Base-by-base conservation (phyloP, 2,329 filamentous ascomycete genomes). In the Microcyclospora tardicrescens region DNA sequence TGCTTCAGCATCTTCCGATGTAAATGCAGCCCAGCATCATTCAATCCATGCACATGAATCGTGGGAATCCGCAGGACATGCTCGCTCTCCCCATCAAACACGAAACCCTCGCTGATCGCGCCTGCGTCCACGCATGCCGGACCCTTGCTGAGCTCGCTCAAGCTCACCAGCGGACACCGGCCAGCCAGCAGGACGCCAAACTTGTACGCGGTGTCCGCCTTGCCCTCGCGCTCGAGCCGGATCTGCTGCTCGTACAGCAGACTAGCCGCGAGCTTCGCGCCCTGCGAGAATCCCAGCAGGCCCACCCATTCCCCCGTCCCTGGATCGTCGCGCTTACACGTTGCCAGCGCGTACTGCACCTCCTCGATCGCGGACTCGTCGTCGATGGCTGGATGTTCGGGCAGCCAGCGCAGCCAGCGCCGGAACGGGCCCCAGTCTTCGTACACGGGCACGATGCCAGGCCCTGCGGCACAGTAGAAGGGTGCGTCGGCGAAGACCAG, bases 401-500 rank as follows among this genome's bases (percentile, higher is more conserved):
- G 67, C 28, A 73, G 60, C 75, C 77, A 83, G 36, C 77, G 69
- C 39, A 83, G 63, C 74, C 74, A 77, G 13, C 68, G 60, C 9
- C 67, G 62, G 56, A 83, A 87, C 2, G 82, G 81, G 0, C 72
- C 80, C 43, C 67, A 71, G 43, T 75, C 68, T 33, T 69, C 71
- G 57, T 83, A 87, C 4, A 83, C 77, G 11, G 68, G 59, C 14
- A 75, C 58, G 11, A 86, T 73, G 46, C 73, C 77, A 0, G 75
- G 67, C 31, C 79, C 77, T 1, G 80, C 63, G 2, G 66, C 56
- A 46, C 74, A 79, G 40, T 69, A 64, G 57, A 78, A 82, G 1
- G 81, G 81, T 0, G 68, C 82, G 49, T 86, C 74, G 46, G 73
- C 75, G 61, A 81, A 89, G 52, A 81, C 75, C 46, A 86, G 69